Evolutionary conservation across 2,329 filamentous ascomycete species (phyloP).

Genomic region (Fonsecaea pedrosoi): DNA sequence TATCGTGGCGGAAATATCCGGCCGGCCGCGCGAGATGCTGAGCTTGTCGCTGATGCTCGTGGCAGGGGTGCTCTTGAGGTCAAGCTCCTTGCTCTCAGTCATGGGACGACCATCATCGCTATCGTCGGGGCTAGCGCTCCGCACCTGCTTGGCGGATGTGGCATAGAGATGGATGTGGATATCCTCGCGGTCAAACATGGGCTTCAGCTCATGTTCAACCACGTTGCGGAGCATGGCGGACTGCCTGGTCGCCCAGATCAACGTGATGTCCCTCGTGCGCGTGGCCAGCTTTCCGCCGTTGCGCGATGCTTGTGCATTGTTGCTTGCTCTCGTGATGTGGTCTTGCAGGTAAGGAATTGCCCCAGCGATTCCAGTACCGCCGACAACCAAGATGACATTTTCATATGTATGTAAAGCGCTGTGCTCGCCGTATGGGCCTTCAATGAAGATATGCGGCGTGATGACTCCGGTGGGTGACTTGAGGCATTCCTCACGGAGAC

Average conservation of each 20-base stretch:
- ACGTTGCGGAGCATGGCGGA: slow-evolving; percentile 44
- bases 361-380: slow-evolving; percentile 46
- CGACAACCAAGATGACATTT: slow-evolving; percentile 59
- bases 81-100: background rate
- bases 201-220: slow-evolving; percentile 41
- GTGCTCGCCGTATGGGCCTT: slow-evolving; percentile 58
- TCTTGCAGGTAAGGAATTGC: slow-evolving; percentile 55
- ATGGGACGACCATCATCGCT: background rate
- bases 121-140: background rate
- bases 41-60: slow-evolving; percentile 27
- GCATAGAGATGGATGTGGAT: slow-evolving; percentile 45
- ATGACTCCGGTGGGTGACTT: slow-evolving; percentile 39
- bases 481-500: slow-evolving; percentile 50
- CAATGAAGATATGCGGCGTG: slow-evolving; percentile 52
- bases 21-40: slow-evolving; percentile 46
- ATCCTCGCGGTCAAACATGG: slow-evolving; percentile 42
- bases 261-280: slow-evolving; percentile 42
- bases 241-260: slow-evolving; percentile 48
- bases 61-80: slow-evolving; percentile 22
- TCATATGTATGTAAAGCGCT: slow-evolving; percentile 55
- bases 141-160: slow-evolving; percentile 32
- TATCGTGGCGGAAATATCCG: slow-evolving; percentile 48
- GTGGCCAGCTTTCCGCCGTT: slow-evolving; percentile 19
- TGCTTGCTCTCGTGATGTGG: slow-evolving; percentile 6
- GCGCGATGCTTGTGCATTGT: background rate